A percentile compares a stretch with the other conserved stretches of the same genome.
These are phyloP conservation scores for Albophoma yamanashiensis DNA, from an alignment of 2,329 filamentous ascomycete genomes.

Conservation along the genomic window DNA sequence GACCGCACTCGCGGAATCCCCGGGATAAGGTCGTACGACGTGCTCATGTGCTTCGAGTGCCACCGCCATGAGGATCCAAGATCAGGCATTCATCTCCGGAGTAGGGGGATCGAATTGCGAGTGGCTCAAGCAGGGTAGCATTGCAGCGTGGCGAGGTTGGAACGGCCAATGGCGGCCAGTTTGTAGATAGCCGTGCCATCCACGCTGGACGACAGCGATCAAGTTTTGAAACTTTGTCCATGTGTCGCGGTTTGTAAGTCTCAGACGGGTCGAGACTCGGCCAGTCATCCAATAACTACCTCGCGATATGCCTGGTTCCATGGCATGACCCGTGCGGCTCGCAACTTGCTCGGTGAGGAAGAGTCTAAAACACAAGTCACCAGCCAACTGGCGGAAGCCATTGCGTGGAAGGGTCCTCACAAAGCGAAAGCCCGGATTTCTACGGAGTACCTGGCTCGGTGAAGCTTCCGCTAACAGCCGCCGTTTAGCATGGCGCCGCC, in stretches of 20 bases:
- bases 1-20: neutral
- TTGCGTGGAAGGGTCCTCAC: neutral
- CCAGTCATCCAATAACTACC: neutral
- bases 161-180: neutral
- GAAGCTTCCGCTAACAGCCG: neutral
- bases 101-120: no score
- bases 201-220: neutral
- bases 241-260: no score
- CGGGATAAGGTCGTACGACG: neutral
- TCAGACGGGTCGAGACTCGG: neutral
- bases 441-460: neutral
- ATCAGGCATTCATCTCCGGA: neutral
- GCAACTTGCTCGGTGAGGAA: neutral
- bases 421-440: neutral
- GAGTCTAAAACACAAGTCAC: neutral
- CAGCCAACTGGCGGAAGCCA: neutral
- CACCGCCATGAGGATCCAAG: neutral
- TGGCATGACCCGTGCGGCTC: no score
- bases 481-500: neutral
- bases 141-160: neutral
- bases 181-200: neutral
- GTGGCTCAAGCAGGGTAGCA: neutral
- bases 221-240: neutral
- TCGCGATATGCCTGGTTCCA: no score
- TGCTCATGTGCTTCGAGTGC: neutral